A percentile compares a stretch with the other conserved stretches of the same genome.
phyloP scores from a whole-genome alignment of 495 filamentous ascomycete species.

The Thozetella sp. region DNA sequence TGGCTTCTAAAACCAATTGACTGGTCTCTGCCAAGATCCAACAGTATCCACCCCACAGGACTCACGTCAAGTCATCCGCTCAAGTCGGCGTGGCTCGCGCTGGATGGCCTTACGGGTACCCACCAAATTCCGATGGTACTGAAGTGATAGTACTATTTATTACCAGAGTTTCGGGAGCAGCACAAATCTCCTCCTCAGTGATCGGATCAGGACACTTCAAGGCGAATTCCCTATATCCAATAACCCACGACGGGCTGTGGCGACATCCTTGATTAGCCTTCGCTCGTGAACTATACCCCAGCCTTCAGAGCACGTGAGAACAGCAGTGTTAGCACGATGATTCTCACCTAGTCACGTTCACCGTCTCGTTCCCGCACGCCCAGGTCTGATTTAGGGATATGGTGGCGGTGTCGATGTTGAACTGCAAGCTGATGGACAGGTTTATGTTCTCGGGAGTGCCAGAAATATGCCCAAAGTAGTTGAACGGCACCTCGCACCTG shows the following conservation, averaged over 20 bases:
- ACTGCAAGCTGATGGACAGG: constrained; percentile 8
- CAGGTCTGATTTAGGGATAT: constrained; percentile 6
- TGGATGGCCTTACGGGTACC: neutral
- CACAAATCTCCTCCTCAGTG: neutral
- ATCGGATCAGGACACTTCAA: neutral
- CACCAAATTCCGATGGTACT: neutral
- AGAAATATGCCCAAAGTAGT: constrained; percentile 7
- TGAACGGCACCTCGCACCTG: neutral
- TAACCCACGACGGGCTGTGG: neutral
- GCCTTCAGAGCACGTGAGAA: too few species aligned
- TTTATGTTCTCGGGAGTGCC: constrained; percentile 8
- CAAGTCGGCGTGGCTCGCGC: too few species aligned
- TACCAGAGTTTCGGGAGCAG: neutral
- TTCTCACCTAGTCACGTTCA: too few species aligned
- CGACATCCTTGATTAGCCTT: neutral
- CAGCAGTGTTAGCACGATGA: too few species aligned
- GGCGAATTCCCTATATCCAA: neutral
- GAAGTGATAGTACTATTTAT: neutral
- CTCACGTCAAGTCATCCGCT: too few species aligned
- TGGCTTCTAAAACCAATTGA: too few species aligned
- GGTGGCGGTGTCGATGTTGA: constrained; percentile 7
- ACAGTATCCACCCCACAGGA: too few species aligned
- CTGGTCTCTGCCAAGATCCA: too few species aligned
- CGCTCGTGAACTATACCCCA: too few species aligned
- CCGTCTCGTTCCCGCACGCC: neutral